Conservation (phyloP, 352 stramenopile species). For the Pythium biforme region DNA sequence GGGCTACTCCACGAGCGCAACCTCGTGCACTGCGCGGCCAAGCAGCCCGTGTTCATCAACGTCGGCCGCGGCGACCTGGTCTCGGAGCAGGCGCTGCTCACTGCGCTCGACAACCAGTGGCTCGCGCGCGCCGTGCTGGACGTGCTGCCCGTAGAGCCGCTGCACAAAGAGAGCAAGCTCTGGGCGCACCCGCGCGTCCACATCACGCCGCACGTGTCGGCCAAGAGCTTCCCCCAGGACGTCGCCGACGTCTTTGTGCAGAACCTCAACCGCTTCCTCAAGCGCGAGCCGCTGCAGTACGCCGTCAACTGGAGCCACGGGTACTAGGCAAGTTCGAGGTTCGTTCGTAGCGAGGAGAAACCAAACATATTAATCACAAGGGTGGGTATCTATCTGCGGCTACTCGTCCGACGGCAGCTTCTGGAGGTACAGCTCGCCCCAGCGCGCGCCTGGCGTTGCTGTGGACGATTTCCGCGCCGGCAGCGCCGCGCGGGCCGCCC, state of each 20-base stretch:
- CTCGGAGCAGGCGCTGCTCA: slow-evolving; percentile 51
- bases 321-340: too few species aligned
- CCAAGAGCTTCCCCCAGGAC: slow-evolving; percentile 68
- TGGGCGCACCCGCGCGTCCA: slow-evolving; percentile 63
- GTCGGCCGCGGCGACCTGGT: slow-evolving; percentile 85
- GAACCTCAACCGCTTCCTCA: slow-evolving; percentile 55
- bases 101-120: slow-evolving; percentile 54
- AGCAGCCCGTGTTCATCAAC: slow-evolving; percentile 83
- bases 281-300: slow-evolving; percentile 39
- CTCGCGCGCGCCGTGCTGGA: slow-evolving; percentile 68
- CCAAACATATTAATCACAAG: not conserved
- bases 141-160: slow-evolving; percentile 59
- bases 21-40: slow-evolving; percentile 39
- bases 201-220: slow-evolving; percentile 83
- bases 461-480: not conserved
- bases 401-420: slow-evolving; percentile 22
- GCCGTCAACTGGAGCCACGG: slow-evolving; percentile 49
- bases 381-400: not conserved
- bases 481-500: slow-evolving; percentile 1
- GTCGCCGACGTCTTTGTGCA: slow-evolving; percentile 72
- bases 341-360: too few species aligned
- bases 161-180: slow-evolving; percentile 49
- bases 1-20: slow-evolving; percentile 55
- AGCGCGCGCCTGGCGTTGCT: slow-evolving; percentile 27
- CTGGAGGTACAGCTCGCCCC: slow-evolving; percentile 37